Conservation (phyloP, 257 asterid species). For the Catharanthus roseus region DNA sequence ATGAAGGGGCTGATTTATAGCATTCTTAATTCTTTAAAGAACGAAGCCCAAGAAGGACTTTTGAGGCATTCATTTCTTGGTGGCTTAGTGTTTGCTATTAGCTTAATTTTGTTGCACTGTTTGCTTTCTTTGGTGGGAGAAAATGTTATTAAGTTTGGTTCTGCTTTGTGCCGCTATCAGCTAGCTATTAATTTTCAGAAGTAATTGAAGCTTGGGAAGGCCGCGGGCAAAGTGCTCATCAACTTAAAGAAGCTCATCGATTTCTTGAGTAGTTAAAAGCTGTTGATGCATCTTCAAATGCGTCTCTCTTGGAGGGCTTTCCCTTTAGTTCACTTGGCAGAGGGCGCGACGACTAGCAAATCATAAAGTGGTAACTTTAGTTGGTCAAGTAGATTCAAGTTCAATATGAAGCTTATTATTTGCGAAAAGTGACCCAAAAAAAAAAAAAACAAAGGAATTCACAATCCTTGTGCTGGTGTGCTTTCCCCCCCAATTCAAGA, state of each 20-base stretch:
- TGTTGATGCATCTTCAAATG: conserved; percentile 30
- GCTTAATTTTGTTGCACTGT: not conserved
- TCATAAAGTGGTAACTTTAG: conserved; percentile 19
- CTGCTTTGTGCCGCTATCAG: conserved; percentile 54
- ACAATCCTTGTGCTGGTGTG: not conserved
- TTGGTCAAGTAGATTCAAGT: conserved; percentile 18
- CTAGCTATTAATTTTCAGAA: conserved; percentile 71
- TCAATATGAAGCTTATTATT: not conserved
- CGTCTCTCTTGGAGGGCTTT: conserved; percentile 45
- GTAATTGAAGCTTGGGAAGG: conserved; percentile 81
- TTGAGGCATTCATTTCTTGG: not conserved
- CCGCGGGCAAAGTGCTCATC: conserved; percentile 69
- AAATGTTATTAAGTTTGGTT: conserved; percentile 2
- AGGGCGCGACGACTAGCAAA: conserved; percentile 10
- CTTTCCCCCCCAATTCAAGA: not conserved
- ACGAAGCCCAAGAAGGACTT: not conserved
- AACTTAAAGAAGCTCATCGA: conserved; percentile 59
- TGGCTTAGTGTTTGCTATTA: not conserved
- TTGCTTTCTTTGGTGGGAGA: conserved; percentile 1
- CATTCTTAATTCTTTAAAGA: not conserved
- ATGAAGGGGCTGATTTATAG: not conserved
- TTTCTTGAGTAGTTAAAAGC: conserved; percentile 63
- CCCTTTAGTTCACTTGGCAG: conserved; percentile 25
- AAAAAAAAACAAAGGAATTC: too few relatives aligned
- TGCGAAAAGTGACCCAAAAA: not conserved